A percentile compares a stretch with the other conserved stretches of the same genome.
These are phyloP conservation scores for Boletus fagicola DNA, from an alignment of 768 basidiomycete species.

Conservation along the genomic window DNA sequence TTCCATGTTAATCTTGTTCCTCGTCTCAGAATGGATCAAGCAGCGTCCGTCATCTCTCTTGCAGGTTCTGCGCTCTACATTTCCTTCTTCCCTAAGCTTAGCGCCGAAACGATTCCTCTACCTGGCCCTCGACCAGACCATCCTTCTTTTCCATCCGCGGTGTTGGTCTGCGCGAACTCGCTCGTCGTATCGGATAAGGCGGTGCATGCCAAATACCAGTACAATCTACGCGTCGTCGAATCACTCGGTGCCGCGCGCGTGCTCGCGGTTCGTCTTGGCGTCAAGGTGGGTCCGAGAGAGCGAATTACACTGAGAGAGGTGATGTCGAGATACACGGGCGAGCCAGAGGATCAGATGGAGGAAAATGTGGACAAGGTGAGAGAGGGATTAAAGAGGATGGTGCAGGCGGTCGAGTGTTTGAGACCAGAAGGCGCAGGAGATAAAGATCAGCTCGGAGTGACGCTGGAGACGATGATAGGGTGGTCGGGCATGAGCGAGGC, in stretches of 20 bases:
- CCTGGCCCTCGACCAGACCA: constrained; percentile 35
- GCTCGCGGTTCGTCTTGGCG: constrained; percentile 57
- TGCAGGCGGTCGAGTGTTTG: constrained; percentile 50
- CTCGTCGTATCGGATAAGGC: constrained; percentile 81
- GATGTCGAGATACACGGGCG: constrained; percentile 53
- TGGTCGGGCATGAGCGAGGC: constrained; percentile 55
- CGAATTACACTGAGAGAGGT: constrained; percentile 68
- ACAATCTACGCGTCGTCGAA: constrained; percentile 93
- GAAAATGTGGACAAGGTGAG: constrained; percentile 45
- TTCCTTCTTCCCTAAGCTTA: constrained; percentile 73
- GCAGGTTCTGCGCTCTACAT: constrained; percentile 74
- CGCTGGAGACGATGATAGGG: constrained; percentile 70
- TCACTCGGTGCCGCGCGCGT: constrained; percentile 77
- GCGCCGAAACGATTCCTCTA: constrained; percentile 65
- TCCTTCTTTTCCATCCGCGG: constrained; percentile 26
- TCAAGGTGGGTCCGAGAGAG: constrained; percentile 38
- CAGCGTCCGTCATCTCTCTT: constrained; percentile 78
- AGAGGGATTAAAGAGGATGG: constrained; percentile 46
- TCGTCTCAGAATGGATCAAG: constrained; percentile 77
- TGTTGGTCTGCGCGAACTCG: constrained; percentile 43
- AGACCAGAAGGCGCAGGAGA: constrained; percentile 39
- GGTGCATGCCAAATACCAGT: constrained; percentile 68
- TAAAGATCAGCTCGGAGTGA: constrained; percentile 57
- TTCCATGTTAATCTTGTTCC: constrained; percentile 5
- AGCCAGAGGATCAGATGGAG: constrained; percentile 39